Conservation (phyloP, 257 asterid species). For the Osmanthus fragrans region DNA sequence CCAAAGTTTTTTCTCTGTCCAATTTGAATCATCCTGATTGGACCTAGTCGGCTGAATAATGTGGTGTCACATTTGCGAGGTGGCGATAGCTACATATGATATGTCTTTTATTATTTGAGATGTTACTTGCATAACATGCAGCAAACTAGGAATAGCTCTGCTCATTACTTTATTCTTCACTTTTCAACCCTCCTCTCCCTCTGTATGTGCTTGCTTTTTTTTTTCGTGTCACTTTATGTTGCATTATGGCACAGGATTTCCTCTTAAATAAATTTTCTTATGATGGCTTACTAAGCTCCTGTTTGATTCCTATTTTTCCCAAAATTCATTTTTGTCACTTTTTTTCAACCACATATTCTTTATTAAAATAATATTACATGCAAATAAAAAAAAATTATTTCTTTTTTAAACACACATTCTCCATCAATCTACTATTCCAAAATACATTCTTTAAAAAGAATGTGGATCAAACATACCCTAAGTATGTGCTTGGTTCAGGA, state of each 20-base stretch:
- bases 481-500: constrained; percentile 49
- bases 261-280: neutral
- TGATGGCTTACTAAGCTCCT: constrained; percentile 19
- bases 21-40: neutral
- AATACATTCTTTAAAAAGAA: too few relatives aligned
- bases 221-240: neutral
- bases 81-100: neutral
- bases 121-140: neutral
- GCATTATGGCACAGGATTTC: neutral
- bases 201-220: neutral
- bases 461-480: too few relatives aligned
- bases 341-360: too few relatives aligned
- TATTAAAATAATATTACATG: too few relatives aligned
- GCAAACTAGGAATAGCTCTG: neutral
- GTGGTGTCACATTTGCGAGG: neutral
- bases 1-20: neutral
- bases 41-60: neutral
- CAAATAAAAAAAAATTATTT: too few relatives aligned
- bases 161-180: neutral
- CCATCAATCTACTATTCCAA: too few relatives aligned
- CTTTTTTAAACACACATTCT: too few relatives aligned
- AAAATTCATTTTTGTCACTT: too few relatives aligned
- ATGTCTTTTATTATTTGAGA: neutral
- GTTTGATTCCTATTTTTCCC: too few relatives aligned
- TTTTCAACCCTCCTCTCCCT: neutral